Conservation (phyloP, 805 yeast species). For the Candida qinlingensis region DNA sequence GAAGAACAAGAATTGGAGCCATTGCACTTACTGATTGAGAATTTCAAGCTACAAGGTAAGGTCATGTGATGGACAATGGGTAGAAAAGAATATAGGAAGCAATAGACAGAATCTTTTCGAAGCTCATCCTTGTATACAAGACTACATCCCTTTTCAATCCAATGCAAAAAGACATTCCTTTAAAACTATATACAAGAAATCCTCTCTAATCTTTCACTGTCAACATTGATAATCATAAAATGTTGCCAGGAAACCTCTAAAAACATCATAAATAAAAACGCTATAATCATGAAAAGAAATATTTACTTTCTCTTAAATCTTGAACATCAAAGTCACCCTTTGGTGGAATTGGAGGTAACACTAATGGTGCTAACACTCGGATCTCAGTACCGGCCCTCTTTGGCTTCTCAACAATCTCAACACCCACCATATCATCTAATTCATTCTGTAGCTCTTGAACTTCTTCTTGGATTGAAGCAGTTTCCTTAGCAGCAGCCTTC, state of each 20-base stretch:
- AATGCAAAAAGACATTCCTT: neutral
- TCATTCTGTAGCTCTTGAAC: slow-evolving; percentile 21
- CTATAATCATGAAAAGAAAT: slow-evolving; percentile 54
- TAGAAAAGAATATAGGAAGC: neutral
- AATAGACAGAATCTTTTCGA: neutral
- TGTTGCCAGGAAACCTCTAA: neutral
- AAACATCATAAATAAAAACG: neutral
- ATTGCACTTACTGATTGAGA: slow-evolving; percentile 66
- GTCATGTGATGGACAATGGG: slow-evolving; percentile 28
- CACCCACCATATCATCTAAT: neutral
- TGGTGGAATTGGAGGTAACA: slow-evolving; percentile 66
- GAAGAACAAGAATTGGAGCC: slow-evolving; percentile 81
- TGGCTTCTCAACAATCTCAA: slow-evolving; percentile 5
- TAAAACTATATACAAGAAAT: slow-evolving; percentile 1
- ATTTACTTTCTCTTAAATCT: slow-evolving; percentile 64
- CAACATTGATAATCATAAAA: slow-evolving; percentile 2
- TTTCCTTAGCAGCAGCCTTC: slow-evolving; percentile 6
- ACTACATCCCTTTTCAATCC: too few species aligned
- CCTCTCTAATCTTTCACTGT: neutral
- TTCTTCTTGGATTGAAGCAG: slow-evolving; percentile 1
- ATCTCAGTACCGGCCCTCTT: slow-evolving; percentile 14
- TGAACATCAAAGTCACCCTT: slow-evolving; percentile 82
- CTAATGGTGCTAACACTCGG: slow-evolving; percentile 56
- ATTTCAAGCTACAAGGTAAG: slow-evolving; percentile 82
- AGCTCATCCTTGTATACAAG: too few species aligned